A percentile compares a stretch with the other conserved stretches of the same genome.
These are phyloP conservation scores for Zygotorulaspora mrakii DNA, from an alignment of 1,139 yeast genomes.

Conservation along the genomic window DNA sequence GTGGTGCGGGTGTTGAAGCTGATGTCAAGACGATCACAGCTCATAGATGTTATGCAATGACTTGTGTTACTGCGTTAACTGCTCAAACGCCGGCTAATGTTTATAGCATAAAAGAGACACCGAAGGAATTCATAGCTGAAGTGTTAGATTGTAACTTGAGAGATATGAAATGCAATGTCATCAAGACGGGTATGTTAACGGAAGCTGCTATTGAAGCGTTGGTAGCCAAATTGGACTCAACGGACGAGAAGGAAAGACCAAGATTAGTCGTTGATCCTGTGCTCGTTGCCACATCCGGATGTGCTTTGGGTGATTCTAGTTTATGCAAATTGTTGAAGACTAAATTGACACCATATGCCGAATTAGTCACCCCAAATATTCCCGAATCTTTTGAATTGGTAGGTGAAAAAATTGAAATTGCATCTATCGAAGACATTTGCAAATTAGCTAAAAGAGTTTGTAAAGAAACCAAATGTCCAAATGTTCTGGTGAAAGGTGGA, in stretches of 20 bases:
- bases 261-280: slow-evolving; percentile 73
- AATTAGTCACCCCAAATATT: slow-evolving; percentile 73
- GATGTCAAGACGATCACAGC: slow-evolving; percentile 80
- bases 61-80: slow-evolving; percentile 77
- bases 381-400: slow-evolving; percentile 52
- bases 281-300: slow-evolving; percentile 76
- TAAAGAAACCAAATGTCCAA: slow-evolving; percentile 43
- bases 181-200: slow-evolving; percentile 82
- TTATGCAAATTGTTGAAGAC: slow-evolving; percentile 43
- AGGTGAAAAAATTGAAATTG: slow-evolving; percentile 24
- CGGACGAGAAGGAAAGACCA: slow-evolving; percentile 36
- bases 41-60: slow-evolving; percentile 74
- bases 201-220: slow-evolving; percentile 52
- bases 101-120: slow-evolving; percentile 45
- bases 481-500: slow-evolving; percentile 78
- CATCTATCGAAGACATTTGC: slow-evolving; percentile 40
- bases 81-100: slow-evolving; percentile 77
- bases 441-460: slow-evolving; percentile 46
- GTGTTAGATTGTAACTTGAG: slow-evolving; percentile 54
- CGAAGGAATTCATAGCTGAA: slow-evolving; percentile 42
- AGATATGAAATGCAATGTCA: slow-evolving; percentile 64
- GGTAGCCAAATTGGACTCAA: slow-evolving; percentile 37
- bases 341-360: slow-evolving; percentile 51
- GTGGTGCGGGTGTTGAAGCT: slow-evolving; percentile 96
- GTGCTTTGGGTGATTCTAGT: slow-evolving; percentile 48